Percentiles rank a stretch among this genome's conserved stretches.
Conservation (phyloP, 2,329 filamentous ascomycete species). For the Eutypa lata region DNA sequence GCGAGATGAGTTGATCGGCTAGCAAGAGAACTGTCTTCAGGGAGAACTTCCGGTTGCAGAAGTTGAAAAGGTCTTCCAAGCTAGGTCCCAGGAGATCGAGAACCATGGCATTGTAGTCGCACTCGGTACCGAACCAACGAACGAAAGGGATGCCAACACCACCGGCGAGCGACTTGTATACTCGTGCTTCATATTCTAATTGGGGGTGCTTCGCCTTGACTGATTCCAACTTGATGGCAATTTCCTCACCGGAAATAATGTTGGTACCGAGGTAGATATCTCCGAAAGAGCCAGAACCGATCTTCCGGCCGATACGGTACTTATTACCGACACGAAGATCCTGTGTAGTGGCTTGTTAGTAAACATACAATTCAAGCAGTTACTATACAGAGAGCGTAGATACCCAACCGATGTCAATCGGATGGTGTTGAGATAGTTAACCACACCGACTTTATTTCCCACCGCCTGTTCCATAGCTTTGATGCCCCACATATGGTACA, state of each 20-base stretch:
- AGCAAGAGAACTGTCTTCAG: conserved; percentile 96
- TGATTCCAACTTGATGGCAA: conserved; percentile 98
- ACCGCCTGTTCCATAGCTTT: background rate
- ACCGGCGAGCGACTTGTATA: conserved; percentile 85
- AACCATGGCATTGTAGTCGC: conserved; percentile 99
- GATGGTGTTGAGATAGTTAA: background rate
- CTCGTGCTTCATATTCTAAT: conserved; percentile 96
- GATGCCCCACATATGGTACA: background rate
- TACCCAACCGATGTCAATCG: background rate
- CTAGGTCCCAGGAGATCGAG: conserved; percentile 93
- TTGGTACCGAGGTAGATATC: conserved; percentile 99
- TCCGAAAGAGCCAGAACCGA: conserved; percentile 94
- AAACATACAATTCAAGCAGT: background rate
- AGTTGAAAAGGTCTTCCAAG: conserved; percentile 98
- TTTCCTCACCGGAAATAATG: conserved; percentile 99
- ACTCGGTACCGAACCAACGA: conserved; percentile 99
- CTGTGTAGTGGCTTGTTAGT: conserved; percentile 43
- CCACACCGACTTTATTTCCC: background rate
- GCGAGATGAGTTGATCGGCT: conserved; percentile 96
- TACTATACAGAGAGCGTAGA: background rate
- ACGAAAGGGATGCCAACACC: conserved; percentile 98
- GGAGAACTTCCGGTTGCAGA: conserved; percentile 99
- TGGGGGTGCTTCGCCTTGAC: conserved; percentile 99
- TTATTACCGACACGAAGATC: conserved; percentile 99
- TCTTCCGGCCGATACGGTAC: conserved; percentile 99